These are phyloP conservation scores for Colletotrichum endophyticum DNA, from an alignment of 2,329 filamentous ascomycete genomes.

Conservation along the genomic window DNA sequence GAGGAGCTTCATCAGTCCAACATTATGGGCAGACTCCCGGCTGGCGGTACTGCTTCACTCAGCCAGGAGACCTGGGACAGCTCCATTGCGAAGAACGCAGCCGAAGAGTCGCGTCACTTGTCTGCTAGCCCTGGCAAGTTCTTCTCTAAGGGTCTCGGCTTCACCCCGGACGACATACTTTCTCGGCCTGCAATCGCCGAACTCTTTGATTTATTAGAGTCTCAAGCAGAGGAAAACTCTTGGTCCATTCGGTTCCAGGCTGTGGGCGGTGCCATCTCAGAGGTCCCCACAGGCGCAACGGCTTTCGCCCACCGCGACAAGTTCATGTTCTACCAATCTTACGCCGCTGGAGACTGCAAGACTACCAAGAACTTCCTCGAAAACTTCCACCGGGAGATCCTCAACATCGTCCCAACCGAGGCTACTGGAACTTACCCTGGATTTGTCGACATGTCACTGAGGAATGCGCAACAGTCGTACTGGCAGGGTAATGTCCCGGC, in stretches of 20 bases:
- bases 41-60: conserved; percentile 42
- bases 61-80: conserved; percentile 57
- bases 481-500: conserved; percentile 55
- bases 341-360: conserved; percentile 47
- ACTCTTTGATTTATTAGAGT: conserved; percentile 54
- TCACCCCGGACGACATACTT: conserved; percentile 46
- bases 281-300: conserved; percentile 53
- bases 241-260: conserved; percentile 64
- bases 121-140: conserved; percentile 47
- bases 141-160: conserved; percentile 54
- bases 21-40: conserved; percentile 44
- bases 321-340: conserved; percentile 60
- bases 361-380: conserved; percentile 25
- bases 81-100: conserved; percentile 48
- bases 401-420: background rate
- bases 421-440: conserved; percentile 60
- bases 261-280: conserved; percentile 56
- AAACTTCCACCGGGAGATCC: background rate
- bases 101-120: conserved; percentile 45
- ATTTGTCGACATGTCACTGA: conserved; percentile 60
- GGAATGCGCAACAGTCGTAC: conserved; percentile 50
- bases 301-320: conserved; percentile 62
- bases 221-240: conserved; percentile 42
- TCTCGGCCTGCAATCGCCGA: conserved; percentile 41
- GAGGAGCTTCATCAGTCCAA: conserved; percentile 51